Percentiles rank a stretch among this genome's conserved stretches.
Conservation (phyloP, 1,284 basidiomycete genomes). For the Trametes versicolor region DNA sequence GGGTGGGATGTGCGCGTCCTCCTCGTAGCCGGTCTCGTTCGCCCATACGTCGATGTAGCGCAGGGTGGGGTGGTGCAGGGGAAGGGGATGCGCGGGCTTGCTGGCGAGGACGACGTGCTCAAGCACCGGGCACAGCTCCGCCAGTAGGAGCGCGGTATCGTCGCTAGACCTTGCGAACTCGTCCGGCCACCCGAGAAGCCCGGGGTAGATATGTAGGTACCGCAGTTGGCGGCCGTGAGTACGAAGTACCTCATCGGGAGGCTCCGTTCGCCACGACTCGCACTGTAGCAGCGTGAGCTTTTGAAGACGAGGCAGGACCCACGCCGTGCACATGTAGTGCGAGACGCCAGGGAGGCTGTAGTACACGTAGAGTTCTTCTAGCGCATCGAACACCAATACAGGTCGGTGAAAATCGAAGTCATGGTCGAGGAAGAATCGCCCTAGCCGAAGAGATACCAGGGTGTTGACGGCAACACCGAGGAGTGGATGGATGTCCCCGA, state of each 20-base stretch:
- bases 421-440: not conserved
- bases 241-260: not conserved
- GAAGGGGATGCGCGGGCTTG: not conserved
- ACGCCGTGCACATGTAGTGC: not conserved
- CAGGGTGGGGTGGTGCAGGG: constrained; percentile 9
- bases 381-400: not conserved
- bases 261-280: not conserved
- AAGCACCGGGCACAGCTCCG: constrained; percentile 10
- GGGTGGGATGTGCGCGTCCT: not conserved
- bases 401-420: not conserved
- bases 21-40: not conserved
- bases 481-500: not conserved
- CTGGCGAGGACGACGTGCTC: constrained; percentile 17
- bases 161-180: not conserved
- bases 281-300: not conserved
- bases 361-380: not conserved
- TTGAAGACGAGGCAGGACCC: not conserved
- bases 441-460: not conserved
- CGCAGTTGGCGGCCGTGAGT: not conserved
- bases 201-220: not conserved
- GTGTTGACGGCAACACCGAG: not conserved
- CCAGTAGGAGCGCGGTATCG: not conserved
- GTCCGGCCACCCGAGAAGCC: constrained; percentile 6
- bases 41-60: constrained; percentile 16
- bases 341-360: not conserved